Percentiles rank a stretch among this genome's conserved stretches.
phyloP scores from a whole-genome alignment of 805 yeast genomes.

The Starmera pachycereana region DNA sequence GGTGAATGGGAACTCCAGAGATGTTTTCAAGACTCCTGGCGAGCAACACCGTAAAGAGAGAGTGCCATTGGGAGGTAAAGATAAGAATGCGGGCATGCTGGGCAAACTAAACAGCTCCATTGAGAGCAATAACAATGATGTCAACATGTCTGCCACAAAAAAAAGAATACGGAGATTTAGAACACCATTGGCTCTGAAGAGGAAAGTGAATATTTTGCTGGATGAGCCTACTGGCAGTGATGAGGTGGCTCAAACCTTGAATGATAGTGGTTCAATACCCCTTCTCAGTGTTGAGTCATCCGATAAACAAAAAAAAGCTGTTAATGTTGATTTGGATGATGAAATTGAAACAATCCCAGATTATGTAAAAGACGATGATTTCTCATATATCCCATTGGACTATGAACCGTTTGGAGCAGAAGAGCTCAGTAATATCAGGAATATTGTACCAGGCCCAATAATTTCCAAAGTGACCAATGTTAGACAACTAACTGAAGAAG shows the following conservation, averaged over 20 bases:
- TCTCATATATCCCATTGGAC: conserved; percentile 35
- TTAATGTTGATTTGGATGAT: conserved; percentile 19
- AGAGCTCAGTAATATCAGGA: conserved; percentile 20
- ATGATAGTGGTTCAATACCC: conserved; percentile 7
- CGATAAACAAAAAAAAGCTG: conserved; percentile 4
- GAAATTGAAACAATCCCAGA: conserved; percentile 42
- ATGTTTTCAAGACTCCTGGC: conserved; percentile 6
- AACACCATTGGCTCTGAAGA: conserved; percentile 12
- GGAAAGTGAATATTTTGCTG: conserved; percentile 23
- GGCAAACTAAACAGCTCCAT: neutral
- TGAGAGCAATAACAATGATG: neutral
- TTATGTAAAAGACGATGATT: conserved; percentile 19
- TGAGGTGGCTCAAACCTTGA: conserved; percentile 5
- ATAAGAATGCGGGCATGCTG: conserved; percentile 6
- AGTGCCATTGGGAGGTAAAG: conserved; percentile 19
- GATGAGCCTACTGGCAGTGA: conserved; percentile 16
- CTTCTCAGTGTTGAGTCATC: conserved; percentile 7
- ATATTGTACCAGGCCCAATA: conserved; percentile 12
- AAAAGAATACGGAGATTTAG: conserved; percentile 9
- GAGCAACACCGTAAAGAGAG: conserved; percentile 4
- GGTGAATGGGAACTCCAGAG: neutral
- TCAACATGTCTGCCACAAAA: conserved; percentile 3
- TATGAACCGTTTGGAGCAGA: conserved; percentile 29
- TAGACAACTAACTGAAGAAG: conserved; percentile 2
- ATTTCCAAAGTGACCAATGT: conserved; percentile 8